These are phyloP conservation scores for Chlorella sorokiniana DNA, from an alignment of 139 green algal species.

Conservation along the genomic window DNA sequence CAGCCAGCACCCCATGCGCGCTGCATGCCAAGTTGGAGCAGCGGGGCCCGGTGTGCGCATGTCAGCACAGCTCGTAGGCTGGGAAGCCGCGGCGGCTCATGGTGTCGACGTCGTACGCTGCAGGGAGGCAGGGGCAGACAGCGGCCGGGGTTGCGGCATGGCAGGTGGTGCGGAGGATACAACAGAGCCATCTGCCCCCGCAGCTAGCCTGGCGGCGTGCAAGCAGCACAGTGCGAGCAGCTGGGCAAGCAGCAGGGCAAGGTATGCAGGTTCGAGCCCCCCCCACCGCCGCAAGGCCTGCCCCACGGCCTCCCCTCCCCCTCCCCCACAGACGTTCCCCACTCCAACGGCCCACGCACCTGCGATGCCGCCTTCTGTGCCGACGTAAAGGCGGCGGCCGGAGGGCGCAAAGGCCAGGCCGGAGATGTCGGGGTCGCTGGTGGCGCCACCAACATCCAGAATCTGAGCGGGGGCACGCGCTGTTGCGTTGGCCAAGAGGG, in stretches of 20 bases:
- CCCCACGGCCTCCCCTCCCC: too few relatives aligned
- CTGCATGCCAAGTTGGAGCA: too few relatives aligned
- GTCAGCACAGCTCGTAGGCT: constrained; percentile 31
- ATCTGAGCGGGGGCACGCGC: not conserved
- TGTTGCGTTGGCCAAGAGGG: not conserved
- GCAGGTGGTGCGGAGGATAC: not conserved
- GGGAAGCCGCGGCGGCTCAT: constrained; percentile 34
- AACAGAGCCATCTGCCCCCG: too few relatives aligned
- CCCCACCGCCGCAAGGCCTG: too few relatives aligned
- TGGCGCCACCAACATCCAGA: constrained; percentile 18
- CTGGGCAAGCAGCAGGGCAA: not conserved
- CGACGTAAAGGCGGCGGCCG: constrained; percentile 41
- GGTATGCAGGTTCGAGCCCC: not conserved
- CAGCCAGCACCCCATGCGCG: too few relatives aligned
- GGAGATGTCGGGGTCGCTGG: constrained; percentile 44
- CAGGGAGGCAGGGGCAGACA: not conserved
- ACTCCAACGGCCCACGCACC: not conserved
- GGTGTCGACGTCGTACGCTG: constrained; percentile 32
- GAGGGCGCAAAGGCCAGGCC: constrained; percentile 44
- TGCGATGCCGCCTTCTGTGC: constrained; percentile 37
- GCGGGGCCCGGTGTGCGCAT: not conserved
- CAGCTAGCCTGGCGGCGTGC: too few relatives aligned
- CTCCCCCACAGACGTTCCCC: not conserved
- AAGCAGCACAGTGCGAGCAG: too few relatives aligned
- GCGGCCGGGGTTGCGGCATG: not conserved